Evolutionary conservation across 345 rosid species (phyloP), one percentile per base, ranked within the genome.

Genomic region (Draba incana): DNA sequence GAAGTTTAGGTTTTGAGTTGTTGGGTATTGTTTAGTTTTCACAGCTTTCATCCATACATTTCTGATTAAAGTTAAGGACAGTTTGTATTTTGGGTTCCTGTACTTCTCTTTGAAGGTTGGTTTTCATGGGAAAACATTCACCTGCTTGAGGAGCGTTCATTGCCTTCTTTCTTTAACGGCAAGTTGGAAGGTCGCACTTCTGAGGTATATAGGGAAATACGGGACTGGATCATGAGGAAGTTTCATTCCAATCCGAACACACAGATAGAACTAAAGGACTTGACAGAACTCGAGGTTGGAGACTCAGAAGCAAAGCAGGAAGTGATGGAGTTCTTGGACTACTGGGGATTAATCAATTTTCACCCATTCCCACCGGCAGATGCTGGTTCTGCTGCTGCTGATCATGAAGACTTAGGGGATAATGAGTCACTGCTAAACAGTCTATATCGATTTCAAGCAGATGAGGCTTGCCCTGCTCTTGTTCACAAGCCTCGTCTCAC

Each of bases 281-380:
- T 95, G 28, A 66, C 81, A 14, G 96, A 86, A 59, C 89, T 95
- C 58, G 97, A 86, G 74, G 82, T 86, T 75, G 97, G 86, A 43
- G 89, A 86, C 63, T 58, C 75, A 38, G 94, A 89, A 46, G 90
- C 96, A 33, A 92, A 85, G 83, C 87, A 83, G 64, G 99, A 92
- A 80, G 88, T 95, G 70, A 75, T 92, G 77, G 96, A 95, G 78
- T 95, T 95, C 83, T 80, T 95, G 85, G 98, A 95, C 57, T 89
- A 85, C 78, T 95, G 98, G 99, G 99, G 99, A 70, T 83, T 95
- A 81, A 86, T 92, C 71, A 95, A 95, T 77, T 95, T 95, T 68
- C 99, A 95, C 63, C 98, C 98, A 46, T 84, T 89, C 63, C 92
- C 81, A 16, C 77, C 84, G 31, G 48, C 54, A 37, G 96, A 81